Base-by-base conservation (phyloP, 768 basidiomycete genomes). In the Boletellus emodensis region DNA sequence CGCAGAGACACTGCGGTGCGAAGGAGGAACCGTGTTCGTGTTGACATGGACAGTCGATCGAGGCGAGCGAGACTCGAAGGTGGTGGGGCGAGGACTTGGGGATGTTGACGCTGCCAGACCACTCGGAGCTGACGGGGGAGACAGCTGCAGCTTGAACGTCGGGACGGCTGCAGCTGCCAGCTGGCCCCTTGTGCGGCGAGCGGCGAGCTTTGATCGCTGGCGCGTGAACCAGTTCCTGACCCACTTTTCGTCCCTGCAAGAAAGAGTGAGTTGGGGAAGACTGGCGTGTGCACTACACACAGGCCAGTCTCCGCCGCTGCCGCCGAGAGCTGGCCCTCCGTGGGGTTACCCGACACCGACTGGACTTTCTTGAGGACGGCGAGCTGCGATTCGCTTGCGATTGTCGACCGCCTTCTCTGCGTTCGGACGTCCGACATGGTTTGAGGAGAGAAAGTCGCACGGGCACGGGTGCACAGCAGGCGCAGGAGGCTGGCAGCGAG, bases 181-280 rank as follows among this genome's bases (percentile, higher is more conserved):
- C 11, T n/a, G 46, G 3, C n/a, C 28, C 17, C 46, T 61, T 41
- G 39, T 56, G 43, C 36, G 40, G 10, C 53, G 63, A 24, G 52
- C 37, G n/a, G 52, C 48, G 12, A 18, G 17, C 49, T 53, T 64
- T 18, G 56, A 60, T 45, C 66, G 64, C 40, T 62, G 63, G 9
- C 67, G 64, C 3, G 32, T 38, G 30, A 69, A 69, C 66, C 66
- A 67, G 51, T 49, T 59, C 44, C 24, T 67, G 49, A 67, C 44
- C 66, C 66, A 67, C 40, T 55, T 54, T 26, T 61, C 51, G 50
- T 69, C 61, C 18, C 66, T 67, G 44, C 39, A 39, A 7, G 12
- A 30, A 9, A 33, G 30, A 33, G 43, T 55, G 26, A 58, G 56
- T 45, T 35, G 32, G 56, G 15, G 34, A 52, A 20, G 40, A 30